Evolutionary conservation across 805 yeast species (phyloP).

Genomic region (Zygosaccharomyces rouxii): DNA sequence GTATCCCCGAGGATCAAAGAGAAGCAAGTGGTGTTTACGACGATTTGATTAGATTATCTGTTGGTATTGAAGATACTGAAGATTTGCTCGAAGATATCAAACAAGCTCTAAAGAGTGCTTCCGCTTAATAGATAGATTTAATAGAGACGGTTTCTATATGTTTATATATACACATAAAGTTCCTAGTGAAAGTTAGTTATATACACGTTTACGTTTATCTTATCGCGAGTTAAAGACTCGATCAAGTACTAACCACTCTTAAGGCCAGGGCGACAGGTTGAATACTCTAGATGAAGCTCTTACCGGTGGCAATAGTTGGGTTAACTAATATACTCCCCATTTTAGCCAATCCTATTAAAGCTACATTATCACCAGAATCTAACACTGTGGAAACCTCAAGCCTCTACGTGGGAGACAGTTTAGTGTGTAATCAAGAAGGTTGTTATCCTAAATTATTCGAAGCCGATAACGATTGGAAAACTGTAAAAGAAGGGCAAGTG

Average conservation of each 20-base stretch:
- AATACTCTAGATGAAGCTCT: background rate
- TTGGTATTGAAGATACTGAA: constrained; percentile 80
- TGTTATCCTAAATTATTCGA: constrained; percentile 64
- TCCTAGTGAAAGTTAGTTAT: background rate
- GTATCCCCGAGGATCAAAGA: constrained; percentile 74
- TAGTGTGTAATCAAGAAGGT: constrained; percentile 38
- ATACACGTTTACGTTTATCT: background rate
- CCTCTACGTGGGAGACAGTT: constrained; percentile 16
- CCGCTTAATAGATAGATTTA: constrained; percentile 4
- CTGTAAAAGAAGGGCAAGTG: constrained; percentile 62
- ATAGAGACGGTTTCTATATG: background rate
- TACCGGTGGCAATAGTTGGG: background rate
- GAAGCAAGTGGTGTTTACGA: constrained; percentile 78
- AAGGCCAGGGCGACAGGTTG: background rate
- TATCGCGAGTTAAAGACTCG: background rate
- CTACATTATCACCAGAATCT: constrained; percentile 4
- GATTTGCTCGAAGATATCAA: constrained; percentile 69
- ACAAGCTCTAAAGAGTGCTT: constrained; percentile 54
- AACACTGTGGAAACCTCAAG: constrained; percentile 9
- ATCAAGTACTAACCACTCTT: background rate
- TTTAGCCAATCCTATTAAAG: constrained; percentile 1
- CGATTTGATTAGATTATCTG: constrained; percentile 75
- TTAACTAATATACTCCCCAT: background rate
- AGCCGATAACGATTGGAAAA: constrained; percentile 67
- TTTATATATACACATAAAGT: background rate